Base-by-base conservation (phyloP, 352 stramenopile species). In the Globisporangium recalcitrans region DNA sequence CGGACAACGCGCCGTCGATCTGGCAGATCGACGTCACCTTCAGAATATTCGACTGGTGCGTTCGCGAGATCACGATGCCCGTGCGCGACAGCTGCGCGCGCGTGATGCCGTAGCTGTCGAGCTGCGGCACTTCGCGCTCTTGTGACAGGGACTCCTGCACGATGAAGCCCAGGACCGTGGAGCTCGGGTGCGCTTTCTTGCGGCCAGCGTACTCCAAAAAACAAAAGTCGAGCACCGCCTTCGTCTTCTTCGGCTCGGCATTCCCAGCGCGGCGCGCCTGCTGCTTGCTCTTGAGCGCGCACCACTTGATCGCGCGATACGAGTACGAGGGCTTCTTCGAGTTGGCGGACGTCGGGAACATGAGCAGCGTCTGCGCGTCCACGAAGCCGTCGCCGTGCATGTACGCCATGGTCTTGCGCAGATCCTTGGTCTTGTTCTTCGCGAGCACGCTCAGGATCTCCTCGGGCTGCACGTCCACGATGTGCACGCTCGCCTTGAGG, bases 181-280 rank as follows among this genome's bases (percentile, higher is more conserved):
- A 73, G 1, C 67, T 69, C 0, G 70, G 64, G 26, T 65, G 60
- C 2, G 68, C 58, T 42, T 81, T 82, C 55, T 73, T 77, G 58
- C 78, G 87, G 32, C 84, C 83, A 7, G 81, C 82, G 56, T 93
- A 93, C 62, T 93, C 83, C 44, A 95, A 52, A 46, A 86, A 90
- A 56, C 80, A 93, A 56, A 88, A 85, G 49, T 85, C 76, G 38
- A 78, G 62, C n/a, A n/a, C n/a, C n/a, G 65, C 62, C 38, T 71
- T 70, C 34, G 58, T 22, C 14, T 62, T 42, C n/a, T 60, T 31
- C 22, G 29, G 8, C 4, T 21, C 47, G 22, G 26, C 26, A 0
- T 52, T 22, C 44, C 38, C 27, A 38, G 32, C 21, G 38, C 56
- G 27, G 24, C 22, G 27, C 5, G 16, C 38, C 26, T 52, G 16